Base-by-base conservation (phyloP, 495 filamentous ascomycete species). In the Pyronema domesticum region DNA sequence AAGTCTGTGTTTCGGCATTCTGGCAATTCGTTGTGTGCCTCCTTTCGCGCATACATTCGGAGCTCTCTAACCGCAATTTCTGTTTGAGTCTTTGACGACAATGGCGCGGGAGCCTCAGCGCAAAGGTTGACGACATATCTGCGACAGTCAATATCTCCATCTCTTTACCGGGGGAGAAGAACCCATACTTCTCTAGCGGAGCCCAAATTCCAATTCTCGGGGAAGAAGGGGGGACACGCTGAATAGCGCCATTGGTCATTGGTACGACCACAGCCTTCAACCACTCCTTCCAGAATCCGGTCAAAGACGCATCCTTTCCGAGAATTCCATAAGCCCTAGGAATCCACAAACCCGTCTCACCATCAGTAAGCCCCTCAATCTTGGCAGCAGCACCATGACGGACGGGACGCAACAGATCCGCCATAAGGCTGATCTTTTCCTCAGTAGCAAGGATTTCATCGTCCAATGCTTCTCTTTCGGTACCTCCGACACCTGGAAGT, bases 221-320 rank as follows among this genome's bases (percentile, higher is more conserved):
- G 3, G 91, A 96, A 67, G 80, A 93, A 8, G 85, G 74, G 17
- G 91, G 85, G 6, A 98, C 79, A 47, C 87, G 76, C 62, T 89
- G 68, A 40, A 98, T 74, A 9, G 73, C 80, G 39, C 89, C 87
- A 65, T 94, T 84, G 13, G 80, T 87, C 91, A 95, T 95, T 13
- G 91, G 91, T 40, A 95, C 87, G 30, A 88, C 75, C 15, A 98
- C 75, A 7, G 89, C 91, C 67, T 85, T 80, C 40, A 98, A 74
- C 91, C 91, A 98, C 65, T 98, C 91, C 67, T 98, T 98, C 91
- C 91, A 96, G 71, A 98, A 98, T 51, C 78, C 81, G 47, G 88
- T 86, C 72, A 91, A 76, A 52, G 76, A 82, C 30, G 72, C 72
- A 65, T 98, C 89, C 53, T 87, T 78, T 36, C 91, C 91, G 55